Percentiles rank a stretch among this genome's conserved stretches.
phyloP scores from a whole-genome alignment of 768 basidiomycete genomes.

The Mrakia hoshinonis region DNA sequence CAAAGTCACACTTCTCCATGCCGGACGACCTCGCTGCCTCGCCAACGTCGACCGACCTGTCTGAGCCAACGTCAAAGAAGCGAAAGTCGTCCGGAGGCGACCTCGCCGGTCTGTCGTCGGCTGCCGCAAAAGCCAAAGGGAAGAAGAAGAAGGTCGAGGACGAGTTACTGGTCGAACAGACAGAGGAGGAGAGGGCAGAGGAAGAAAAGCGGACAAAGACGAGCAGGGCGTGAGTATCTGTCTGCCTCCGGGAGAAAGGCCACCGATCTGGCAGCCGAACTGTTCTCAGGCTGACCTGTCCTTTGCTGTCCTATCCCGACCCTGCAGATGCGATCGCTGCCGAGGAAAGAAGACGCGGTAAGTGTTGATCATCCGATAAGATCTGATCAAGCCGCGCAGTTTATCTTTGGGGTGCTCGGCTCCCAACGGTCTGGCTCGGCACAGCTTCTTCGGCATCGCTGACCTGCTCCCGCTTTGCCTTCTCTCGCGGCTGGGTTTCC shows the following conservation, averaged over 20 bases:
- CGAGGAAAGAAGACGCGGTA: conserved; percentile 62
- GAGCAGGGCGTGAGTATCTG: conserved; percentile 56
- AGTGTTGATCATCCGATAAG: neutral
- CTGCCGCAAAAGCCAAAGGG: neutral
- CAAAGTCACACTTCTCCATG: neutral
- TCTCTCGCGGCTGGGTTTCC: neutral
- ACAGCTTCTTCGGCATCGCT: neutral
- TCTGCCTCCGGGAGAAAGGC: neutral
- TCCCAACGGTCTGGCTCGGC: neutral
- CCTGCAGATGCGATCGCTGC: conserved; percentile 60
- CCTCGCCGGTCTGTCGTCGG: neutral
- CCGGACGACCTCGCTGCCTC: neutral
- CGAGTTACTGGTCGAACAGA: conserved; percentile 31
- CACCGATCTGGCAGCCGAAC: neutral
- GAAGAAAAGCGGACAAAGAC: conserved; percentile 78
- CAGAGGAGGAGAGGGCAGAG: neutral
- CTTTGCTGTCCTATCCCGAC: neutral
- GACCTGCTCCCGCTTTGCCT: neutral
- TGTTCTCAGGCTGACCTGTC: neutral
- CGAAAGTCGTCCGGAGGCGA: neutral
- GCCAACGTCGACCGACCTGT: neutral
- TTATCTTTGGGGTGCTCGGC: neutral
- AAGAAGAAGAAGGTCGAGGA: conserved; percentile 1
- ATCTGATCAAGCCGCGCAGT: neutral
- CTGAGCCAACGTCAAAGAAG: neutral